phyloP scores from a whole-genome alignment of 257 asterid genomes.

The Asclepias syriaca region DNA sequence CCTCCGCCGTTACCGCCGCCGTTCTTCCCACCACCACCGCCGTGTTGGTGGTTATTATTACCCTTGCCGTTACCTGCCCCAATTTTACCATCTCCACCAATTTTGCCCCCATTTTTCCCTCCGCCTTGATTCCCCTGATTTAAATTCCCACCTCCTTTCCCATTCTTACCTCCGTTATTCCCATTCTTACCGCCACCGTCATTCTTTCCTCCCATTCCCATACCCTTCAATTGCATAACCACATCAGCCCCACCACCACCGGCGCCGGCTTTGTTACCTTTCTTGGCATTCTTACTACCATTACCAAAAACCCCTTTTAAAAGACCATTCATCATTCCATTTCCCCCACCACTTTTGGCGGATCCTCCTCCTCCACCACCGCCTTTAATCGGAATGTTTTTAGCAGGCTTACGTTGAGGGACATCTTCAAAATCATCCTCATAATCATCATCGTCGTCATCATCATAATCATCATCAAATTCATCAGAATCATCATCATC shows the following conservation, averaged over 20 bases:
- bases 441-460: slow-evolving; percentile 25
- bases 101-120: slow-evolving; percentile 27
- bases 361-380: slow-evolving; percentile 25
- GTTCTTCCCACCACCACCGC: slow-evolving; percentile 44
- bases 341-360: slow-evolving; percentile 16
- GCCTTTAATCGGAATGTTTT: slow-evolving; percentile 21
- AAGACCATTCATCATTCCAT: slow-evolving; percentile 26
- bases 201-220: slow-evolving; percentile 32
- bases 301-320: slow-evolving; percentile 26
- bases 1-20: slow-evolving; percentile 17
- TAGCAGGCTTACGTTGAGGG: slow-evolving; percentile 16
- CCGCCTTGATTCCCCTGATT: slow-evolving; percentile 25
- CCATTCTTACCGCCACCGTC: slow-evolving; percentile 5
- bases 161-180: slow-evolving; percentile 8
- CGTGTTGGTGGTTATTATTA: not conserved
- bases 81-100: slow-evolving; percentile 27
- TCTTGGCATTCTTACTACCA: slow-evolving; percentile 35
- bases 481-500: slow-evolving; percentile 38
- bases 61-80: slow-evolving; percentile 28
- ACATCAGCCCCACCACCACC: slow-evolving; percentile 28
- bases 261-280: not conserved
- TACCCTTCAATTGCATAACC: slow-evolving; percentile 32
- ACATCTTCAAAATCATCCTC: slow-evolving; percentile 37
- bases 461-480: slow-evolving; percentile 32
- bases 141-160: slow-evolving; percentile 31